Evolutionary conservation across 148 eudicot species (phyloP), one percentile per base, ranked within the genome.

Genomic region (Rheum nobile): DNA sequence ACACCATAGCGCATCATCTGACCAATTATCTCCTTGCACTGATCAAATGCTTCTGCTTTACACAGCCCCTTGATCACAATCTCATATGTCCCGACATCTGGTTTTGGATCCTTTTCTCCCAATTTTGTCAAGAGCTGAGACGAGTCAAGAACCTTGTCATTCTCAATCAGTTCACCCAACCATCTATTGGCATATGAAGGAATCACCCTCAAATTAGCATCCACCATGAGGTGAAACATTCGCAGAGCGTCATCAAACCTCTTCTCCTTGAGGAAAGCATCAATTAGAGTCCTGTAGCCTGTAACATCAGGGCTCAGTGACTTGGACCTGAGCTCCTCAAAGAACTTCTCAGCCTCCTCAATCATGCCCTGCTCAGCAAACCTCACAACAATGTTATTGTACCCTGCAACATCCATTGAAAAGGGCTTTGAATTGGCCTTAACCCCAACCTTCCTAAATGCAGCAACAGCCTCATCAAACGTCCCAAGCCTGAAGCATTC

Each of bases 381-480:
- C 82, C 85, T 83, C 6, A 79, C 78, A 39, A 92, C 79, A 48
- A 92, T 86, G 42, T 92, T 92, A 72, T 82, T 92, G 65, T 80
- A 92, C 11, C 98, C 98, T 5, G 90, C 89, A 7, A 90, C 93
- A 83, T 92, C 98, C 98, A 92, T 92, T 2, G 88, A 76, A 83
- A 92, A 92, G 48, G 91, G 96, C 80, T 86, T 88, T 29, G 96
- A 88, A 67, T 78, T 80, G 39, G 44, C 65, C 74, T 85, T 87
- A 10, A 80, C 85, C 8, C 90, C 90, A 14, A 83, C 84, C 83
- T 83, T 92, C 86, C 84, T 90, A 72, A 92, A 92, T 32, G 89
- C 83, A 19, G 74, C 82, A 70, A 83, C 79, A n/a, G 91, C 96
- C 80, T 90, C 93, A 10, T 80, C 78, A 78, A 77, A 74, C 65